These are phyloP conservation scores for Populus ilicifolia DNA, from an alignment of 345 rosid genomes.

Conservation along the genomic window DNA sequence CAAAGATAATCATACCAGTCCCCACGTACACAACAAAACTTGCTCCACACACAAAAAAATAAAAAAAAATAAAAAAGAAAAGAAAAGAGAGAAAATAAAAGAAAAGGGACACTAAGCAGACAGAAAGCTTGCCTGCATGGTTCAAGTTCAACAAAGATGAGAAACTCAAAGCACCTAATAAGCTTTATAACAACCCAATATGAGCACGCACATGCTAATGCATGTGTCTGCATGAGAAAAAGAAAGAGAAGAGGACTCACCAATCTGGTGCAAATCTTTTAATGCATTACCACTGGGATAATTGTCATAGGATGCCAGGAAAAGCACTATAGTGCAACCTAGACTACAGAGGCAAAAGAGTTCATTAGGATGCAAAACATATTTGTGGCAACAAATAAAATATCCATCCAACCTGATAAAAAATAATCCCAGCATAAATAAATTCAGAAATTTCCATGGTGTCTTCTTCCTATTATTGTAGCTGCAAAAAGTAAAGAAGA, in stretches of 20 bases:
- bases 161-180: not conserved
- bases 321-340: conserved; percentile 68
- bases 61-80: rapidly evolving
- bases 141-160: not conserved
- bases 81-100: too few species aligned
- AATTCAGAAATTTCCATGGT: conserved; percentile 65
- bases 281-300: conserved; percentile 92
- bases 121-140: not conserved
- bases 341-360: conserved; percentile 57
- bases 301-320: conserved; percentile 83
- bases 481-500: conserved; percentile 41
- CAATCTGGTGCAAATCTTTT: conserved; percentile 62
- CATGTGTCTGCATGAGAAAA: conserved; percentile 2
- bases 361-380: conserved; percentile 10
- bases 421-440: conserved; percentile 56
- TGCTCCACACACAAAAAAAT: too few species aligned
- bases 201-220: not conserved
- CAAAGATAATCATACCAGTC: not conserved
- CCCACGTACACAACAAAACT: too few species aligned
- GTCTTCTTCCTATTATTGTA: conserved; percentile 80
- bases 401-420: conserved; percentile 54
- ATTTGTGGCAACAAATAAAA: not conserved
- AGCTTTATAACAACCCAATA: not conserved
- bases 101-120: not conserved
- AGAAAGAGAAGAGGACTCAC: conserved; percentile 41